Evolutionary conservation across 768 basidiomycete species (phyloP).

Genomic region (Boletus huronensis): DNA sequence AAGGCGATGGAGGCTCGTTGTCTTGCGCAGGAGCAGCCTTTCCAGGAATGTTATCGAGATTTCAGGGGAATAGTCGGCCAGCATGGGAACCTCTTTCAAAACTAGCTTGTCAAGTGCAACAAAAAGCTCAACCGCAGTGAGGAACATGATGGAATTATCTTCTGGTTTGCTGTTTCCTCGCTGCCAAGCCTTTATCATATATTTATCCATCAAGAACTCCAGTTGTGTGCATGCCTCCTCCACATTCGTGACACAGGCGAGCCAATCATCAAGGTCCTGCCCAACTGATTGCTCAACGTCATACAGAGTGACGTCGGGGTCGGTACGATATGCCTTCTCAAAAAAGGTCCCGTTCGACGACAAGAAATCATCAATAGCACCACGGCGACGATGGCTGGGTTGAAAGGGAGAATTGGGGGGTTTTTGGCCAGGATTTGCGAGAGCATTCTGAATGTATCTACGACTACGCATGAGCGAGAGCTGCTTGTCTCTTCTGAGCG

Average conservation of each 20-base stretch:
- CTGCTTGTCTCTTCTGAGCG: slow-evolving; percentile 24
- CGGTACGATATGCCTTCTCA: not conserved
- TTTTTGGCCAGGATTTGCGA: not conserved
- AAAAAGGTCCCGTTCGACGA: slow-evolving; percentile 12
- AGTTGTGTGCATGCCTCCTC: slow-evolving; percentile 13
- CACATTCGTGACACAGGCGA: slow-evolving; percentile 6
- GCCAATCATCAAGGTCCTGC: slow-evolving; percentile 33
- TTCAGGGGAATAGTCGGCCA: slow-evolving; percentile 32
- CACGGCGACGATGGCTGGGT: not conserved
- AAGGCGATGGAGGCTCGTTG: slow-evolving; percentile 28
- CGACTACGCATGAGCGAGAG: slow-evolving; percentile 32
- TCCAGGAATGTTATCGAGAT: slow-evolving; percentile 19
- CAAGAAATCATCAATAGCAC: slow-evolving; percentile 14
- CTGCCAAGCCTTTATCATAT: slow-evolving; percentile 24
- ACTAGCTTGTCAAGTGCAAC: slow-evolving; percentile 30
- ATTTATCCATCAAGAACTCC: slow-evolving; percentile 20
- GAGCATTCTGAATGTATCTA: slow-evolving; percentile 25
- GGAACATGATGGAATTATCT: slow-evolving; percentile 36
- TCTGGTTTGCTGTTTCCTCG: slow-evolving; percentile 22
- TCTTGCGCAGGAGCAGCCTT: slow-evolving; percentile 25
- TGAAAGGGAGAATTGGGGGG: not conserved
- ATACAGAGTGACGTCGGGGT: slow-evolving; percentile 23
- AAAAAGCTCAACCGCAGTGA: slow-evolving; percentile 36
- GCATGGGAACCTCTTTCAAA: slow-evolving; percentile 18
- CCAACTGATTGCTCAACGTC: slow-evolving; percentile 38